Evolutionary conservation across 768 basidiomycete species (phyloP), one percentile per base, ranked within the genome.

Genomic region (Mycena kentingensis): DNA sequence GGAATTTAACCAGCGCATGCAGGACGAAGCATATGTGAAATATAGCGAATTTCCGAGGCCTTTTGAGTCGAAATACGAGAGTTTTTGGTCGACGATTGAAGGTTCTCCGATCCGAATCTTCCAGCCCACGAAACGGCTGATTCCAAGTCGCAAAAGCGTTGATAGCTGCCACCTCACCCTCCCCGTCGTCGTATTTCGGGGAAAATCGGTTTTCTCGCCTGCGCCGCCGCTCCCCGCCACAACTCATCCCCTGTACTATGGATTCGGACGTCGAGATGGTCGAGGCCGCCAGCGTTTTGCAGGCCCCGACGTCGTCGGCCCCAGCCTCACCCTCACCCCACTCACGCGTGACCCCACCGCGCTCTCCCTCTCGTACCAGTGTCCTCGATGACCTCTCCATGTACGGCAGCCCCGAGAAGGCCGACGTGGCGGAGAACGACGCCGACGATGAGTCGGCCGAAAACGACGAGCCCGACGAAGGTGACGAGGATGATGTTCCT

Each of bases 221-320:
- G n/a, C n/a, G n/a, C n/a, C n/a, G n/a, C n/a, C n/a, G n/a, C n/a
- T n/a, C n/a, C n/a, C n/a, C n/a, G n/a, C n/a, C n/a, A n/a, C n/a
- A n/a, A n/a, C n/a, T n/a, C n/a, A n/a, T 10, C 21, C 37, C 19
- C 37, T 19, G 11, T 19, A 22, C 41, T 4, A 67, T 70, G 65
- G 58, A 55, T 51, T 65, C 64, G 29, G 66, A 66, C 52, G 63
- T 65, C 19, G 68, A 69, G 36, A 67, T 66, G 65, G 50, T 58
- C 6, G 57, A 54, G 27, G 32, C 45, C 18, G 46, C 22, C 6
- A 19, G 19, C 8, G 18, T 11, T 8, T 31, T 15, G 16, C 41
- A 12, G 5, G 13, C 8, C 12, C 16, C 19, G 6, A 21, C 46
- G 16, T 8, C 36, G 13, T 26, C 42, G 19, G 21, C 11, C 19